Evolutionary conservation across 345 rosid species (phyloP).

Genomic region (Psidium guajava): DNA sequence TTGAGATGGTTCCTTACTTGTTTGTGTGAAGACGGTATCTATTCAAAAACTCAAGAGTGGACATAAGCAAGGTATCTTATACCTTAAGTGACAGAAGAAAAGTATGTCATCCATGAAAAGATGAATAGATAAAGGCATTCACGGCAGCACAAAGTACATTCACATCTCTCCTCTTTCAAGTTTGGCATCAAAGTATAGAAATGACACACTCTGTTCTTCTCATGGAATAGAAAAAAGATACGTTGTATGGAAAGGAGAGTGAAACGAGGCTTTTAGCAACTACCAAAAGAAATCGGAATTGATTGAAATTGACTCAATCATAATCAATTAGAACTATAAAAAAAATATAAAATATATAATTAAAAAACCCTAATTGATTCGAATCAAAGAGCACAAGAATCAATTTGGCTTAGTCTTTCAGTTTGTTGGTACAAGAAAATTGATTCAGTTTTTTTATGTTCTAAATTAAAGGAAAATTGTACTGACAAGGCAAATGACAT

Average conservation of each 20-base stretch:
- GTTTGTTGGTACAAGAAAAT: no score
- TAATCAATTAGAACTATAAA: neutral
- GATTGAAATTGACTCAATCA: neutral
- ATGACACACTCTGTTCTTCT: neutral
- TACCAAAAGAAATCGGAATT: neutral
- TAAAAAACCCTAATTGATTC: no score
- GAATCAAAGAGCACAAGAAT: neutral
- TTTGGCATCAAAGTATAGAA: neutral
- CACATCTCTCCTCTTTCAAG: neutral
- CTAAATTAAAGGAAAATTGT: no score
- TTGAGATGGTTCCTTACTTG: neutral
- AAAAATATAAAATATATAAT: neutral
- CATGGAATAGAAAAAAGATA: neutral
- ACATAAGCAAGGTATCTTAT: no score
- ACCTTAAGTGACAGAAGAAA: no score
- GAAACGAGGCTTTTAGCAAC: no score
- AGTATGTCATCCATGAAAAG: neutral
- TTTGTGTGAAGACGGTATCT: no score
- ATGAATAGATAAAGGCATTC: neutral
- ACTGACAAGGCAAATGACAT: no score
- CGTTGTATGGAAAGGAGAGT: no score
- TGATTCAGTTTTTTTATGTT: no score
- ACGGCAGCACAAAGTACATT: neutral
- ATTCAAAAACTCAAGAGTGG: no score
- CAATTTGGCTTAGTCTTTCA: no score